Percentiles rank a stretch among this genome's conserved stretches.
Conservation (phyloP, 1,284 basidiomycete species). For the Phellopilus nigrolimitatus region DNA sequence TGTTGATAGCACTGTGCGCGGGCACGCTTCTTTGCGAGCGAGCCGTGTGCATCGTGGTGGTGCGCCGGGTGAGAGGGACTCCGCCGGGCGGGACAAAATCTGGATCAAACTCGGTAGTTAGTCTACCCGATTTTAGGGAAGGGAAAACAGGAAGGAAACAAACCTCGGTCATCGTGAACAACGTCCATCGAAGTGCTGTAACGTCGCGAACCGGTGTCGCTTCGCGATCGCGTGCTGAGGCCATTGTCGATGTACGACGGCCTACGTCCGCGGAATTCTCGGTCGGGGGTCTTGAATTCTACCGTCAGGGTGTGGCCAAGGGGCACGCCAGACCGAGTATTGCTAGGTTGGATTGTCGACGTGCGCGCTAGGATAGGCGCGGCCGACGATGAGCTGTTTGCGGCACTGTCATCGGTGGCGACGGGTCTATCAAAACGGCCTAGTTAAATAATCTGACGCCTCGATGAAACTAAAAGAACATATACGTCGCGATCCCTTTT, state of each 20-base stretch:
- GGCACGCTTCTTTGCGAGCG: background rate
- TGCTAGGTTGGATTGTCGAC: conserved; percentile 8
- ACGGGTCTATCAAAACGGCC: background rate
- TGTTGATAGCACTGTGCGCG: conserved; percentile 24
- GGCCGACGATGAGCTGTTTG: background rate
- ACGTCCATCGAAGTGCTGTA: conserved; percentile 2
- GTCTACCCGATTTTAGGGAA: background rate
- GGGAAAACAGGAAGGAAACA: background rate
- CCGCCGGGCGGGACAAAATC: conserved; percentile 1
- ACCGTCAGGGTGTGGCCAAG: conserved; percentile 50
- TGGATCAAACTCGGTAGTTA: too few relatives aligned
- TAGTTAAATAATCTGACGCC: background rate
- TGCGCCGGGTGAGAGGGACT: conserved; percentile 6
- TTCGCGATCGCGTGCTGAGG: conserved; percentile 2
- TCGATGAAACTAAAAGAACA: background rate
- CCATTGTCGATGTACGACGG: background rate
- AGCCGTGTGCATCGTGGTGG: conserved; percentile 7
- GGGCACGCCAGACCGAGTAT: conserved; percentile 7
- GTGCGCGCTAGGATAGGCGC: conserved; percentile 3
- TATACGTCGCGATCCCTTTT: background rate
- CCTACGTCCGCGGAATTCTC: background rate
- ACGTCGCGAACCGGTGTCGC: conserved; percentile 13
- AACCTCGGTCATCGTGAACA: conserved; percentile 19
- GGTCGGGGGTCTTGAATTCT: conserved; percentile 38
- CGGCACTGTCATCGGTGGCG: background rate